Conservation (phyloP, 306 rosid species). For the Mimosa bimucronata region DNA sequence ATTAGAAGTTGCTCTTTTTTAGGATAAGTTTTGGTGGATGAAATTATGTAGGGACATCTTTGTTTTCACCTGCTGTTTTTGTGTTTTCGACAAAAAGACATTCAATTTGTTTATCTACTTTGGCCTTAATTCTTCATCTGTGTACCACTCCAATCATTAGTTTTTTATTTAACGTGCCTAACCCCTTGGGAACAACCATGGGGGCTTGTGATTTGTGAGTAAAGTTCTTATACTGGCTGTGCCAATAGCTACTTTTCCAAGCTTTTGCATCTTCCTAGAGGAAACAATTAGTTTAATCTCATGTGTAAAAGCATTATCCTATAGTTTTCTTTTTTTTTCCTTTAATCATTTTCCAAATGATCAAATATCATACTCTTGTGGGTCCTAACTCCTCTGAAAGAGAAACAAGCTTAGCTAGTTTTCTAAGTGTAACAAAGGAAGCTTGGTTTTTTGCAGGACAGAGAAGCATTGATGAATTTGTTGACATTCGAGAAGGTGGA, state of each 20-base stretch:
- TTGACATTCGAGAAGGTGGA: slow-evolving; percentile 77
- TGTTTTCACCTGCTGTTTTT: background rate
- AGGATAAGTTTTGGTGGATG: background rate
- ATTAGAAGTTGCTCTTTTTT: background rate
- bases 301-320: background rate
- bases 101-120: background rate
- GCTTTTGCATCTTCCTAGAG: background rate
- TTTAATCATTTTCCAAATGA: background rate
- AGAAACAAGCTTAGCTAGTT: background rate
- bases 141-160: background rate
- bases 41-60: background rate
- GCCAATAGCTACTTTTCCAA: background rate
- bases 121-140: slow-evolving; percentile 17
- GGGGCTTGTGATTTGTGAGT: background rate
- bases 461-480: slow-evolving; percentile 73
- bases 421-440: background rate
- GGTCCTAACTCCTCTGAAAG: background rate
- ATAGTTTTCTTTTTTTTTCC: background rate
- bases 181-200: slow-evolving; percentile 12
- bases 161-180: background rate
- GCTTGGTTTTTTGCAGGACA: slow-evolving; percentile 57
- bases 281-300: background rate
- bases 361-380: background rate
- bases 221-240: background rate
- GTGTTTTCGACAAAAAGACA: background rate